Evolutionary conservation across 768 basidiomycete genomes (phyloP), one percentile per base, ranked within the genome.

Genomic region (Pleurotus eryngii): DNA sequence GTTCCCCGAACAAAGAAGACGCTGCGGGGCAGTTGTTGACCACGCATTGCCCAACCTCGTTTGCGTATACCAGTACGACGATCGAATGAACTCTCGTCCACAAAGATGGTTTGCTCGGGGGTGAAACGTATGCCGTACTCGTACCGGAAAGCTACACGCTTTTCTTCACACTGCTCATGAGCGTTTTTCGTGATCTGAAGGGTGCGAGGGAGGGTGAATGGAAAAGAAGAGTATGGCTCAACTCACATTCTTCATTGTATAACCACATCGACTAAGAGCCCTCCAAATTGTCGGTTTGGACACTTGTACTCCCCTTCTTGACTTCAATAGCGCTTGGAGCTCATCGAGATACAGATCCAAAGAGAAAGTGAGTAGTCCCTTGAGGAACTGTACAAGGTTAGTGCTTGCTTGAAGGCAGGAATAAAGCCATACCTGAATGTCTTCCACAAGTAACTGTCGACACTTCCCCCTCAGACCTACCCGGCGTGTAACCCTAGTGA

Each of bases 61-160:
- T 54, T 49, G 3, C 66, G 55, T 14, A 60, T 59, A 1, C 60
- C 57, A 3, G 66, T 71, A 7, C 58, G 59, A 2, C 65, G 61
- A 55, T 73, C 69, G 59, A 65, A 71, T 4, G 67, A 62, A 51
- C 64, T 68, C 54, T 75, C 74, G 55, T 76, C 74, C 1, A 72
- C 63, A 53, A 74, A 74, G 2, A 74, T 65, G 7, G 68, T 66
- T 51, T 66, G 65, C 24, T 67, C 64, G n/a, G 65, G 53, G 4
- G 55, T 57, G 46, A 62, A 66, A n/a, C 61, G 39, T 7, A 39
- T n/a, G 20, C 56, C 60, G 47, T 51, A 57, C 14, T n/a, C 51
- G 11, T 43, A 50, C 3, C 58, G 45, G 46, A 57, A 66, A 6
- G 47, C 46, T n/a, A 58, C 37, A 18, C 60, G 55, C 30, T 60